Base-by-base conservation (phyloP, 176 grass and related monocot genomes). In the Aegilops tauschii region DNA sequence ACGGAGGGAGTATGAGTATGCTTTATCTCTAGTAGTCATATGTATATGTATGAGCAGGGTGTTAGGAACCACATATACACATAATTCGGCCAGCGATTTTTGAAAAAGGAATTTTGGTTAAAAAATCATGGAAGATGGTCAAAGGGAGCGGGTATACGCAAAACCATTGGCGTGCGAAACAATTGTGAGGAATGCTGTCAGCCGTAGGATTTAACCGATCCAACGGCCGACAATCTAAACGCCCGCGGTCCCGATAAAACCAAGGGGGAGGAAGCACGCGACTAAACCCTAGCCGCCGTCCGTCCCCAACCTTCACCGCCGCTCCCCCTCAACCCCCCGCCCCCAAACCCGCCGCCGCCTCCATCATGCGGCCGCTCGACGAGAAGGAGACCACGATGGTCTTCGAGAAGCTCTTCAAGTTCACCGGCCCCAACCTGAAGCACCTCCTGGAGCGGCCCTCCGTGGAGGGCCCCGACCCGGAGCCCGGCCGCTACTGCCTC, bases 391-490 rank as follows among this genome's bases (percentile, higher is more conserved):
- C 93, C 29, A 92, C 83, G 29, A 58, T 61, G 58, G 91, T 98
- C 30, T 98, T 95, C 81, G 90, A 95, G 77, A 98, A 98, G 88
- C 83, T 98, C 14, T 95, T 95, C 91, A 98, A 95, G 25, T 98
- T 98, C 88, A 93, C 90, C 0, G 95, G 95, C 0, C 93, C 93
- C 28, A 98, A 95, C 83, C 91, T 98, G 21, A 95, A 92, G 88
- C 93, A 92, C 78, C 86, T 98, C 30, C 79, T 95, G 44, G 93
- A 98, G 42, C 93, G 90, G 5, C 91, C 95, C 16, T 86, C 93
- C 13, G 82, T 87, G 31, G 93, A 98, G 71, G 95, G 93, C 5
- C 91, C 89, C 34, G 89, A 90, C 59, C 58, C 85, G 32, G 72
- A 89, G 29, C 88, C 91, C 5, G 75, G 91, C 27, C 89, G 90